phyloP scores from a whole-genome alignment of 2,329 filamentous ascomycete genomes.

The Madurella fahalii region DNA sequence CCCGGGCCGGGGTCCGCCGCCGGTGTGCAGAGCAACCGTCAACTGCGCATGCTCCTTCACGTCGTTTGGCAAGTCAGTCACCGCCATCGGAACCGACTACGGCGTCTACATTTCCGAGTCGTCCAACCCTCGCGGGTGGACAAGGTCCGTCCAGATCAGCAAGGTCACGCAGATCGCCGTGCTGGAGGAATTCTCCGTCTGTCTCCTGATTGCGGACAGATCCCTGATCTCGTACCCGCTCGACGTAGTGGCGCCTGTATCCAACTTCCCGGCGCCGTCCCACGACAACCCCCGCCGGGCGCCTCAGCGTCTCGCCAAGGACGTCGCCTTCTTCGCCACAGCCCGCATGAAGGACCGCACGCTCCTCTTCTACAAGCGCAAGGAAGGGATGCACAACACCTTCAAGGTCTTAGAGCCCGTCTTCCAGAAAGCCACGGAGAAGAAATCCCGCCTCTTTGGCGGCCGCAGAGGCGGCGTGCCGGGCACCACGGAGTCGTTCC shows the following conservation, averaged over 20 bases:
- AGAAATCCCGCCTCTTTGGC: slow-evolving; percentile 65
- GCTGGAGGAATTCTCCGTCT: slow-evolving; percentile 91
- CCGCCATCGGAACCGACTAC: slow-evolving; percentile 92
- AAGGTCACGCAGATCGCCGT: slow-evolving; percentile 91
- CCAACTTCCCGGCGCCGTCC: slow-evolving; percentile 56
- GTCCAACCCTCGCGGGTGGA: slow-evolving; percentile 87
- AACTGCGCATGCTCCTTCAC: slow-evolving; percentile 92
- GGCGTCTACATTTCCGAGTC: slow-evolving; percentile 89
- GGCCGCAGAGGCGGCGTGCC: slow-evolving; percentile 50
- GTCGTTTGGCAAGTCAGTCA: slow-evolving; percentile 77
- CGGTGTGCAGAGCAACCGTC: slow-evolving; percentile 79
- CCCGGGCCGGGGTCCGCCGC: slow-evolving; percentile 62
- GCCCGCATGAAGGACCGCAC: slow-evolving; percentile 96
- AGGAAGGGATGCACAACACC: slow-evolving; percentile 84
- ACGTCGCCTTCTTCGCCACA: slow-evolving; percentile 94
- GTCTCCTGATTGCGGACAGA: slow-evolving; percentile 87
- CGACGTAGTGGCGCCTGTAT: slow-evolving; percentile 70
- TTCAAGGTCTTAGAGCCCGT: slow-evolving; percentile 98
- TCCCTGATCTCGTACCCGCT: slow-evolving; percentile 90
- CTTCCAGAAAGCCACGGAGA: slow-evolving; percentile 85
- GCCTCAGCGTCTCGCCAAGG: slow-evolving; percentile 88
- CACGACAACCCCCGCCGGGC: slow-evolving; percentile 75
- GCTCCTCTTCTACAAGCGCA: slow-evolving; percentile 94
- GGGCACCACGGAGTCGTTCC: slow-evolving; percentile 88
- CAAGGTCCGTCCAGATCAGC: slow-evolving; percentile 69